Base-by-base conservation (phyloP, 495 filamentous ascomycete species). In the Cetradonia linearis region DNA sequence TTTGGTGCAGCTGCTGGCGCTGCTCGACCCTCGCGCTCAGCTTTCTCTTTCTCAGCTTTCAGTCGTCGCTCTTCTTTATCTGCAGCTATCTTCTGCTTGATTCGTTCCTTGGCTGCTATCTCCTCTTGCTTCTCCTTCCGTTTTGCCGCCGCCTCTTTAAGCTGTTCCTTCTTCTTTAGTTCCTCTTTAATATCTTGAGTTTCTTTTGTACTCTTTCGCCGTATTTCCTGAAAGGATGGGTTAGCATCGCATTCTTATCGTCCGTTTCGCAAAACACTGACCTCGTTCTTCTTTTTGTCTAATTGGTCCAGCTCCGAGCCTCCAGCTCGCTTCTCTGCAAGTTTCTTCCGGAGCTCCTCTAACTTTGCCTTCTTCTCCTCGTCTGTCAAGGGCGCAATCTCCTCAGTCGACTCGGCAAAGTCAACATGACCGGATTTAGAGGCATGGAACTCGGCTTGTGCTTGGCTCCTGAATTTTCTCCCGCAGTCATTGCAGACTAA, bases 331-430 rank as follows among this genome's bases (percentile, higher is more conserved):
- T 93, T 96, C 57, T 77, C 88, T 48, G 82, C 83, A 23, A 91
- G 74, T 67, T 83, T 87, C 63, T 81, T 75, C 46, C 83, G 77
- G 31, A 96, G 78, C 62, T 92, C 88, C 56, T 81, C 78, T 16
- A 99, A 79, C 58, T 79, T 83, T 27, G 81, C 78, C 67, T 86
- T 85, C 74, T 91, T 96, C 74, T 99, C 86, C 64, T 95, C 91
- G 62, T 91, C 90, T 0, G 88, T 97, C 65, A 99, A 77, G 2
- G 92, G 89, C 2, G 86, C 84, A 58, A 97, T 83, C 66, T 93
- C 89, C 64, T 96, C 92, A 2, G 86, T 91, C 0, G 90, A 95
- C 70, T 99, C 89, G 16, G 86, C 81, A 69, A 99, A 99, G 67
- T 96, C 86, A n/a, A 80, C 78, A 72, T 99, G 93, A 50, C 86